These are phyloP conservation scores for Colletotrichum truncatum DNA, from an alignment of 2,329 filamentous ascomycete genomes.

Conservation along the genomic window DNA sequence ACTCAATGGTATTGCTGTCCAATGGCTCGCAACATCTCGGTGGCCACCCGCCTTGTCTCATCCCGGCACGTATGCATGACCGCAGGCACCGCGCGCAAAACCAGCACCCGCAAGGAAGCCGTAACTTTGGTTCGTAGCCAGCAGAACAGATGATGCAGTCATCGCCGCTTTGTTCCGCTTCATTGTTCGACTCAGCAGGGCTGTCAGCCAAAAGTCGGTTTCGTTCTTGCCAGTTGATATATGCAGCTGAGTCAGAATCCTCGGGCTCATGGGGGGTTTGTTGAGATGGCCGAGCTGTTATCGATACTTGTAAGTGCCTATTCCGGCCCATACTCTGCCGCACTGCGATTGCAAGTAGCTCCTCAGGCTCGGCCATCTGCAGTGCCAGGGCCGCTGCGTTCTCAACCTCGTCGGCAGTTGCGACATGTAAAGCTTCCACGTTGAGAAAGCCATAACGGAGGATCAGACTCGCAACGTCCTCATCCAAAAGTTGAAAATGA, in stretches of 20 bases:
- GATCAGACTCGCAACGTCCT: constrained; percentile 19
- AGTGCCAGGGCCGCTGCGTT: constrained; percentile 13
- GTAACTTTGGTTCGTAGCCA: not conserved
- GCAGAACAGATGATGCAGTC: constrained; percentile 18
- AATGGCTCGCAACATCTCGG: constrained; percentile 30
- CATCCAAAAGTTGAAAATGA: constrained; percentile 17
- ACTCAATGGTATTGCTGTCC: constrained; percentile 9
- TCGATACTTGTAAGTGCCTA: not conserved
- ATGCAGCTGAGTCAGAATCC: not conserved
- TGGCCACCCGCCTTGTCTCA: constrained; percentile 27
- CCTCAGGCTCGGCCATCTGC: constrained; percentile 3
- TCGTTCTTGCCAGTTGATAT: constrained; percentile 21
- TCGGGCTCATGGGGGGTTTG: not conserved
- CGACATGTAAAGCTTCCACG: not conserved
- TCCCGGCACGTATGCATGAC: constrained; percentile 21
- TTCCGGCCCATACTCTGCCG: not conserved
- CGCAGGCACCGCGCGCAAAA: constrained; percentile 30
- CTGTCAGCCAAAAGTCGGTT: constrained; percentile 18
- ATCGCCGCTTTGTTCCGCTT: not conserved
- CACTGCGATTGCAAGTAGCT: constrained; percentile 17
- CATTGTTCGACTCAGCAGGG: not conserved
- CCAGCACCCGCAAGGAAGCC: constrained; percentile 27
- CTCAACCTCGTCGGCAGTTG: constrained; percentile 5
- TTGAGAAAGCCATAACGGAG: constrained; percentile 16
- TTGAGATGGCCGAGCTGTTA: not conserved